These are phyloP conservation scores for Coniophora puteana DNA, from an alignment of 1,284 basidiomycete species.

Conservation along the genomic window DNA sequence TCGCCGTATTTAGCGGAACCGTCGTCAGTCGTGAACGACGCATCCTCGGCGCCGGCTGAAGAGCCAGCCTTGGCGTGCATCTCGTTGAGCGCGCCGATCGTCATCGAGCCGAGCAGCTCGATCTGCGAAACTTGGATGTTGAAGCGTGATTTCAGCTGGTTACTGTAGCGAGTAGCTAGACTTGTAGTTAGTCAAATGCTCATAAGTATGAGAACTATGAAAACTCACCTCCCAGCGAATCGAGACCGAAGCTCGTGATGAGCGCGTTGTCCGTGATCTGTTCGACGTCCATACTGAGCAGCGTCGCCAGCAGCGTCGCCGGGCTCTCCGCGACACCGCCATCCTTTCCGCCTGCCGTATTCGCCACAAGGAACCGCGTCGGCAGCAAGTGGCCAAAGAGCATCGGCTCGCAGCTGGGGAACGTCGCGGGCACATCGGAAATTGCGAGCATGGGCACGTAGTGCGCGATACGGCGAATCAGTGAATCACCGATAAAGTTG, in stretches of 20 bases:
- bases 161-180: conserved; percentile 25
- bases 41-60: conserved; percentile 3
- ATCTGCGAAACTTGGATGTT: conserved; percentile 27
- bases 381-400: conserved; percentile 21
- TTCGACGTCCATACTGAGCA: conserved; percentile 21
- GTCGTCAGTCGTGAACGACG: conserved; percentile 12
- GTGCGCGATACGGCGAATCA: conserved; percentile 24
- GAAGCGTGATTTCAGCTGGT: conserved; percentile 23
- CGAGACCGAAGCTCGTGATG: conserved; percentile 27
- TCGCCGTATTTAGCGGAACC: conserved; percentile 24
- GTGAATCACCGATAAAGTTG: conserved; percentile 27
- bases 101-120: conserved; percentile 27
- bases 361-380: conserved; percentile 18
- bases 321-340: conserved; percentile 16
- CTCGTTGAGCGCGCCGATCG: conserved; percentile 20
- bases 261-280: conserved; percentile 24
- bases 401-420: conserved; percentile 21
- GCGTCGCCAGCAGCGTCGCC: conserved; percentile 19
- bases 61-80: conserved; percentile 17
- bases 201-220: not conserved
- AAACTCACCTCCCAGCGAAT: conserved; percentile 24
- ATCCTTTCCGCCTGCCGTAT: conserved; percentile 10
- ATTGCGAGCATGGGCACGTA: conserved; percentile 27
- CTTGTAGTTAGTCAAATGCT: not conserved
- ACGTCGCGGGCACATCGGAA: conserved; percentile 19